Percentiles rank a stretch among this genome's conserved stretches.
These are phyloP conservation scores for Plenodomus biglobosus DNA, from an alignment of 2,329 filamentous ascomycete species.

Conservation along the genomic window DNA sequence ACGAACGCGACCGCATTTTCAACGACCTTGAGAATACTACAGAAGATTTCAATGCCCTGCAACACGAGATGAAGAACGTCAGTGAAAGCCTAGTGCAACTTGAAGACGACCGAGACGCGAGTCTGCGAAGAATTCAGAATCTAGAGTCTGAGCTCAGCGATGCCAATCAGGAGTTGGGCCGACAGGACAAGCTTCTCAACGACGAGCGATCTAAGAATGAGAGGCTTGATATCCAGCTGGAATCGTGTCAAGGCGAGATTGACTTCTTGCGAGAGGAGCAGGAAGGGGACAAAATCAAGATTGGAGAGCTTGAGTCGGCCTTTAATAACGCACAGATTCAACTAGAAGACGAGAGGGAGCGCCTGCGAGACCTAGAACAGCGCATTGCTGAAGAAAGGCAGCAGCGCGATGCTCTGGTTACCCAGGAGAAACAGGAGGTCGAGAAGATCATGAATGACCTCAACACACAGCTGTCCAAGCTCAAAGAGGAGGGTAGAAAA, in stretches of 20 bases:
- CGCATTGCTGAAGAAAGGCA: conserved; percentile 78
- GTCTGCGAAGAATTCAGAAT: conserved; percentile 74
- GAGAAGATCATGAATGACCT: conserved; percentile 92
- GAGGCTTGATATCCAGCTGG: conserved; percentile 83
- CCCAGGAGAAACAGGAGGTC: conserved; percentile 89
- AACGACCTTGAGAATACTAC: conserved; percentile 72
- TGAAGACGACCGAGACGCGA: conserved; percentile 84
- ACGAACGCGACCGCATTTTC: conserved; percentile 69
- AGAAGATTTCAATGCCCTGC: conserved; percentile 88
- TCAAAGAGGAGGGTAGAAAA: conserved; percentile 82
- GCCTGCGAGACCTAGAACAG: conserved; percentile 54
- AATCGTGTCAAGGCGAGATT: conserved; percentile 90
- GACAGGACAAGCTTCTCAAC: conserved; percentile 77
- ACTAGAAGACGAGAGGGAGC: conserved; percentile 83
- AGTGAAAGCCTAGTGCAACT: conserved; percentile 83
- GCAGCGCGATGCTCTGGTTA: conserved; percentile 83
- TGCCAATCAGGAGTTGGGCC: conserved; percentile 82
- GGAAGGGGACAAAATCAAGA: conserved; percentile 96
- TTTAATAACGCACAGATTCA: conserved; percentile 76
- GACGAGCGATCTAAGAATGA: conserved; percentile 88
- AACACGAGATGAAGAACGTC: conserved; percentile 90
- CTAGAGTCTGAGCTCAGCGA: conserved; percentile 82
- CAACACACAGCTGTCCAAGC: conserved; percentile 75
- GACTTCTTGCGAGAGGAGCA: conserved; percentile 95
- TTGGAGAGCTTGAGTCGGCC: conserved; percentile 85